These are phyloP conservation scores for Arachis hypogaea DNA, from an alignment of 306 rosid species.

Conservation along the genomic window DNA sequence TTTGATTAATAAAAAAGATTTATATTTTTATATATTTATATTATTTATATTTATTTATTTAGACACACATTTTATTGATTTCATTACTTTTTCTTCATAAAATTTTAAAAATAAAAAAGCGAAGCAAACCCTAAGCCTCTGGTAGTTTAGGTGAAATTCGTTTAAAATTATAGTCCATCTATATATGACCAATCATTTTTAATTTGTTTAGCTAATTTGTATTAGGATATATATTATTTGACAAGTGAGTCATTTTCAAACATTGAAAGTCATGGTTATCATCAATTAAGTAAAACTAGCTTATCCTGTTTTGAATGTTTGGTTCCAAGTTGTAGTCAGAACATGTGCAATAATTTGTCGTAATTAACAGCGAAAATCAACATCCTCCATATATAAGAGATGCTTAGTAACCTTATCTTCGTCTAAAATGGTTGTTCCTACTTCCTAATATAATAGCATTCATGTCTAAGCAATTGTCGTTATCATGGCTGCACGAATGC, in stretches of 20 bases:
- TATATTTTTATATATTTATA: too few species aligned
- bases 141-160: too few species aligned
- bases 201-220: too few species aligned
- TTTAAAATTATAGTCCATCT: too few species aligned
- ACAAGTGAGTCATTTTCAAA: slow-evolving; percentile 24
- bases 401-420: slow-evolving; percentile 30
- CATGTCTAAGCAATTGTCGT: slow-evolving; percentile 34
- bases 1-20: too few species aligned
- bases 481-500: slow-evolving; percentile 41
- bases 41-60: too few species aligned
- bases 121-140: too few species aligned
- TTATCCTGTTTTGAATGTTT: slow-evolving; percentile 34
- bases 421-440: slow-evolving; percentile 33
- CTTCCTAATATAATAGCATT: slow-evolving; percentile 29
- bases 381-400: slow-evolving; percentile 1
- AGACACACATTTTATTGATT: too few species aligned
- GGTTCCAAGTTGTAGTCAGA: slow-evolving; percentile 39
- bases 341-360: slow-evolving; percentile 1
- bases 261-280: slow-evolving; percentile 10
- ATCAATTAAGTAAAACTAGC: slow-evolving; percentile 1
- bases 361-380: slow-evolving; percentile 30
- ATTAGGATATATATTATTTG: slow-evolving; percentile 1
- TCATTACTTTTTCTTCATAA: too few species aligned
- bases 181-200: too few species aligned
- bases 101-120: too few species aligned